These are phyloP conservation scores for Epichloe glyceriae DNA, from an alignment of 2,329 filamentous ascomycete species.

Conservation along the genomic window DNA sequence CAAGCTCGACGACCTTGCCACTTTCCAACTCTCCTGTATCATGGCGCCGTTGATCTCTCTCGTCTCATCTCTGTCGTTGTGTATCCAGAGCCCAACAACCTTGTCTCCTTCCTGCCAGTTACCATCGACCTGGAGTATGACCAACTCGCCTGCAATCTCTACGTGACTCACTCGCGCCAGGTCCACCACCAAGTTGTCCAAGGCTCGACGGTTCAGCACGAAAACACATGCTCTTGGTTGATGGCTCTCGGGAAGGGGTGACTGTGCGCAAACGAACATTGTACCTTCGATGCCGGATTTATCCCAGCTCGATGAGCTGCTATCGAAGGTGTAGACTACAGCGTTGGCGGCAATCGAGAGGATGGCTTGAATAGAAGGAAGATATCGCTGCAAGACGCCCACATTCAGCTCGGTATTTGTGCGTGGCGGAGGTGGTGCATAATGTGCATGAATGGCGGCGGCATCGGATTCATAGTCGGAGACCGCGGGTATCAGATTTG, in stretches of 20 bases:
- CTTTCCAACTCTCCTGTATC: conserved; percentile 31
- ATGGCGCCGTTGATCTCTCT: conserved; percentile 26
- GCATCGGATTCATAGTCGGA: conserved; percentile 58
- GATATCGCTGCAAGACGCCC: conserved; percentile 67
- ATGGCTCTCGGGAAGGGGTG: conserved; percentile 25
- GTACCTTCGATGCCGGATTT: conserved; percentile 78
- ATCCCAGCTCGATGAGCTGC: conserved; percentile 58
- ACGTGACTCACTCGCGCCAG: conserved; percentile 48
- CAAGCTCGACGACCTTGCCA: conserved; percentile 18
- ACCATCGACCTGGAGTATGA: conserved; percentile 33
- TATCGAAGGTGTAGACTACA: conserved; percentile 70
- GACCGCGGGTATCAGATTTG: conserved; percentile 25
- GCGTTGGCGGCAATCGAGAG: conserved; percentile 73
- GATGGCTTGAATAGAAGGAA: conserved; percentile 60
- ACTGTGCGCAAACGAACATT: conserved; percentile 69
- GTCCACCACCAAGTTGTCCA: conserved; percentile 58
- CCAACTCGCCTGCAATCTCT: conserved; percentile 45
- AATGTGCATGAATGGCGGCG: conserved; percentile 27
- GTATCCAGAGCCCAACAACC: conserved; percentile 42
- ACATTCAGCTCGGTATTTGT: conserved; percentile 82
- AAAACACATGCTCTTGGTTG: conserved; percentile 45
- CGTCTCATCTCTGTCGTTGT: conserved; percentile 34
- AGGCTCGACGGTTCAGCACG: conserved; percentile 57
- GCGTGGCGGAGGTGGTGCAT: conserved; percentile 39
- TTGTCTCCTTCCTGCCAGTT: conserved; percentile 23